Evolutionary conservation across 2,329 filamentous ascomycete species (phyloP), one percentile per base, ranked within the genome.

Genomic region (Chalaropsis thielavioides): DNA sequence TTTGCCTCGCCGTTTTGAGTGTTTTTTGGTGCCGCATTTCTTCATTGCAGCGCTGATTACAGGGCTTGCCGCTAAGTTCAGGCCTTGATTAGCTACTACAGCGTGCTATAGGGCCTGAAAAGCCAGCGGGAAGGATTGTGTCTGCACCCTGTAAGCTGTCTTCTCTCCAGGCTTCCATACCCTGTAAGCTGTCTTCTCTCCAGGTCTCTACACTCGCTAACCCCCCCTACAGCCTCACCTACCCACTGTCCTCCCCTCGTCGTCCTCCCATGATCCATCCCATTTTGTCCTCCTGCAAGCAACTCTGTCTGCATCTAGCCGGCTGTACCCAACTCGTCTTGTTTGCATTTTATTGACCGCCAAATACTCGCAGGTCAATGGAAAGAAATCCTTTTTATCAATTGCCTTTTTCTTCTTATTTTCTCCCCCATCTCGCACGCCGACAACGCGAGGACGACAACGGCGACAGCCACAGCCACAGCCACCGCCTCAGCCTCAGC

Each of bases 291-390:
- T 4, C 22, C 22, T 27, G 24, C 49, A 54, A 27, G 49, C 19
- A 54, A 54, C 49, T 22, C 24, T 27, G 19, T 54, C 49, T 27
- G 19, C 24, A 22, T 31, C 49, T 54, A 13, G 11, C 15, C 49
- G 22, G 49, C 49, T 54, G 11, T 27, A 27, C 49, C 19, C 38
- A 61, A 54, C n/a, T 41, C 58, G 17, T 40, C 19, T 22, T 41
- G 15, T 17, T 17, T 40, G 38, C 13, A 15, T 61, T 40, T 22
- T 22, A 61, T 22, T 61, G n/a, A 61, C 49, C 49, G 49, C 11
- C 35, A 61, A 61, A 24, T 19, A 40, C 17, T 46, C 22, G n/a
- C n/a, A 61, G 49, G 58, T 61, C 35, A 61, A 61, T 61, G 58
- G 58, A 61, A 61, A 61, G 11, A 61, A 40, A 41, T 13, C 38